A percentile compares a stretch with the other conserved stretches of the same genome.
phyloP scores from a whole-genome alignment of 1,284 basidiomycete species.

The Cerrena zonata region DNA sequence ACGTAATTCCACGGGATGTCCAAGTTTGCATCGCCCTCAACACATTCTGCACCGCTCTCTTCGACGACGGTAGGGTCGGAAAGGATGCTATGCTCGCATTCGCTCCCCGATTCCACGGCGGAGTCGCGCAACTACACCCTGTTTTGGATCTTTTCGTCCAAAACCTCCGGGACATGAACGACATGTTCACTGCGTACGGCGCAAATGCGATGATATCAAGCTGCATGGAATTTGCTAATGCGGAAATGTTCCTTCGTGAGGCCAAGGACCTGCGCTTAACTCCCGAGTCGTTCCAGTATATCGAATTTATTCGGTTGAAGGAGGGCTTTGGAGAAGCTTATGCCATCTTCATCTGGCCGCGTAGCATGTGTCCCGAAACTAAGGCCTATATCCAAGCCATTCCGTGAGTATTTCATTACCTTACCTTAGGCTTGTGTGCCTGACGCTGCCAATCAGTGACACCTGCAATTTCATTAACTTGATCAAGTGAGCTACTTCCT shows the following conservation, averaged over 20 bases:
- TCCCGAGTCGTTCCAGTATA: conserved; percentile 1
- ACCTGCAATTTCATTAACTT: conserved; percentile 6
- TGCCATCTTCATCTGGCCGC: conserved; percentile 8
- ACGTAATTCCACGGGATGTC: conserved; percentile 1
- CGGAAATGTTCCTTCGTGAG: conserved; percentile 7
- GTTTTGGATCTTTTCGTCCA: conserved; percentile 4
- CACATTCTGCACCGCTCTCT: conserved; percentile 7
- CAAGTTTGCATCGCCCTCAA: conserved; percentile 5
- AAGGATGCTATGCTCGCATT: conserved; percentile 3
- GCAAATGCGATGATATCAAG: conserved; percentile 4
- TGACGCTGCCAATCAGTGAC: neutral
- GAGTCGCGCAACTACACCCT: conserved; percentile 4
- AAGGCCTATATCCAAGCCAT: conserved; percentile 7
- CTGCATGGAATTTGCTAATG: conserved; percentile 6
- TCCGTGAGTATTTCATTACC: conserved; percentile 2
- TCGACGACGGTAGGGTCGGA: conserved; percentile 7
- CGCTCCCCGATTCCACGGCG: conserved; percentile 3
- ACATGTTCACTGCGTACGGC: conserved; percentile 2
- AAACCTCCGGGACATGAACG: conserved; percentile 2
- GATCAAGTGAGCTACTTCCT: conserved; percentile 4
- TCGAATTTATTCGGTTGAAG: conserved; percentile 9
- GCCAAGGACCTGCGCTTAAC: conserved; percentile 1
- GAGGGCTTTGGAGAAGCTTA: conserved; percentile 8
- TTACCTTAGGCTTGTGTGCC: neutral
- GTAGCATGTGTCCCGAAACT: conserved; percentile 4